These are phyloP conservation scores for Erysiphe pulchra DNA, from an alignment of 2,329 filamentous ascomycete genomes.

Conservation along the genomic window DNA sequence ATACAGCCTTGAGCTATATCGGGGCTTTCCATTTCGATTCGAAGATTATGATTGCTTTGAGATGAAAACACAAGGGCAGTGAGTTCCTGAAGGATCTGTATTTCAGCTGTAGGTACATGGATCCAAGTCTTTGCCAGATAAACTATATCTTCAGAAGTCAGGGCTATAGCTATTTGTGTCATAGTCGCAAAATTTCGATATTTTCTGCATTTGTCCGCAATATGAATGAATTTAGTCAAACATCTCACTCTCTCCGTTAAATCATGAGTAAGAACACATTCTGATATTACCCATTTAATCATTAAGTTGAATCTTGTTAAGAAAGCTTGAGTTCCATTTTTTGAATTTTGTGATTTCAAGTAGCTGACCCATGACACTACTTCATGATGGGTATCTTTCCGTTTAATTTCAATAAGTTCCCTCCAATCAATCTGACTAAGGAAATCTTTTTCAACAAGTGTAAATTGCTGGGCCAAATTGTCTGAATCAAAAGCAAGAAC, in stretches of 20 bases:
- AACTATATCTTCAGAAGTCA: constrained; percentile 46
- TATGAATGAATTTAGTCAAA: constrained; percentile 61
- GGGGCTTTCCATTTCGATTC: constrained; percentile 52
- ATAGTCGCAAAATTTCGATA: constrained; percentile 67
- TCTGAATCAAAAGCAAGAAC: constrained; percentile 61
- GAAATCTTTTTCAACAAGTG: constrained; percentile 64
- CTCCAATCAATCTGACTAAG: constrained; percentile 75
- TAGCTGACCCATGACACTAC: constrained; percentile 64
- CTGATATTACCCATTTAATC: constrained; percentile 66
- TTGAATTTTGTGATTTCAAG: constrained; percentile 40
- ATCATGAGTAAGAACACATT: constrained; percentile 48
- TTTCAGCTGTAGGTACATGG: constrained; percentile 37
- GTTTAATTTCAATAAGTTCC: constrained; percentile 59
- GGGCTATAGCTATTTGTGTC: constrained; percentile 53
- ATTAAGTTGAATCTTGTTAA: constrained; percentile 73
- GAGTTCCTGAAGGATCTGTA: constrained; percentile 38
- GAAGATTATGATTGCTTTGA: constrained; percentile 51
- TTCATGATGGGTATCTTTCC: constrained; percentile 44
- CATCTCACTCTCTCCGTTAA: constrained; percentile 48
- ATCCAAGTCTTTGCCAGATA: constrained; percentile 46
- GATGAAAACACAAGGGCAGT: constrained; percentile 51
- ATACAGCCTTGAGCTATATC: constrained; percentile 46
- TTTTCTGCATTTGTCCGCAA: constrained; percentile 47
- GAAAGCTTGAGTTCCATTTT: constrained; percentile 55
- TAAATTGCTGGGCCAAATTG: constrained; percentile 57